phyloP scores from a whole-genome alignment of 805 yeast genomes.

The Hyphopichia homilentoma region DNA sequence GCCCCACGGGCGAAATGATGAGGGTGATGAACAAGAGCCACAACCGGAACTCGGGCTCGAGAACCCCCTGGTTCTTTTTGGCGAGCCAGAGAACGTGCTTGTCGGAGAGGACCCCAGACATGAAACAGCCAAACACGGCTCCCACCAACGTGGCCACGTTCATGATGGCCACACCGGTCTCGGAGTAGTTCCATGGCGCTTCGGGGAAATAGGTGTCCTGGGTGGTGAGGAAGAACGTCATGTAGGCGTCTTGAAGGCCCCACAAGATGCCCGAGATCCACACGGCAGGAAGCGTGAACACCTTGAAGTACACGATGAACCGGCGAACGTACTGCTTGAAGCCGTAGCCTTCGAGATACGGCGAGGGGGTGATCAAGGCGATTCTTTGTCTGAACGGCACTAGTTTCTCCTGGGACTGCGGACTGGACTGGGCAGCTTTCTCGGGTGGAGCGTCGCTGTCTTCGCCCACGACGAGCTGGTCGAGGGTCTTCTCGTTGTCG shows the following conservation, averaged over 20 bases:
- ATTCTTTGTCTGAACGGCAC: slow-evolving; percentile 45
- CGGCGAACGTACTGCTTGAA: slow-evolving; percentile 60
- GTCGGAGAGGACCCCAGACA: slow-evolving; percentile 61
- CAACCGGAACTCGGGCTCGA: slow-evolving; percentile 63
- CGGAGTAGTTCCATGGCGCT: slow-evolving; percentile 62
- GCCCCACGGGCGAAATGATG: slow-evolving; percentile 57
- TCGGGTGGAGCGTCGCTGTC: slow-evolving; percentile 1
- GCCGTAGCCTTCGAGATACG: slow-evolving; percentile 61
- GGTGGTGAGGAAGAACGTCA: slow-evolving; percentile 70
- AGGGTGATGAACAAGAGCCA: slow-evolving; percentile 56
- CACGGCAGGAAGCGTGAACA: slow-evolving; percentile 63
- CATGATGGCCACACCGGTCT: slow-evolving; percentile 70
- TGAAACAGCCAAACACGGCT: slow-evolving; percentile 61
- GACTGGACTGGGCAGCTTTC: slow-evolving; percentile 1
- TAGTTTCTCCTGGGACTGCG: slow-evolving; percentile 4
- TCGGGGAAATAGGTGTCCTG: slow-evolving; percentile 66
- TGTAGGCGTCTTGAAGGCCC: slow-evolving; percentile 77
- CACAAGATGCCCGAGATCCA: slow-evolving; percentile 67
- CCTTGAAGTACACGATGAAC: slow-evolving; percentile 47
- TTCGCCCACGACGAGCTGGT: slow-evolving; percentile 10
- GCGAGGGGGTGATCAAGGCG: slow-evolving; percentile 50
- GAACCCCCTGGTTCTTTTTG: slow-evolving; percentile 54
- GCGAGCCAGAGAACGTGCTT: slow-evolving; percentile 60
- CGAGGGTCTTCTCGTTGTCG: slow-evolving; percentile 12
- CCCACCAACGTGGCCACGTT: slow-evolving; percentile 68